Percentiles rank a stretch among this genome's conserved stretches.
These are phyloP conservation scores for Diophrys appendiculata DNA, from an alignment of 73 alveolate genomes.

Conservation along the genomic window DNA sequence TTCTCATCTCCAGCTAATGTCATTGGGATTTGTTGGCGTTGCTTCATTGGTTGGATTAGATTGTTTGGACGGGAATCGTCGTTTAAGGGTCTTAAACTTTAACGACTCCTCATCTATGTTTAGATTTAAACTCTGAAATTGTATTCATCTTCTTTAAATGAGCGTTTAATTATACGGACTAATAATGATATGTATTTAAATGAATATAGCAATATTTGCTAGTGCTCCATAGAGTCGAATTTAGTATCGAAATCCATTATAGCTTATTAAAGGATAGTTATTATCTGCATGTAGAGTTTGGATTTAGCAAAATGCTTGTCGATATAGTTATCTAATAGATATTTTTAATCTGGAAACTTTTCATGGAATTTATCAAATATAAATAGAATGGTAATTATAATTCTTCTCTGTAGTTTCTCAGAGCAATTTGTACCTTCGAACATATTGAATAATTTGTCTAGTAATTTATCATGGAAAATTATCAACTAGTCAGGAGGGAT, in stretches of 20 bases:
- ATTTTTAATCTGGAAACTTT: background rate
- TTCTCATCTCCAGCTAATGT: too few relatives aligned
- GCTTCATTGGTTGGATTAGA: too few relatives aligned
- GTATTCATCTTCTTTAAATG: background rate
- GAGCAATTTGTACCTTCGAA: background rate
- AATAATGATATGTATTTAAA: background rate
- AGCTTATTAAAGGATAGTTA: background rate
- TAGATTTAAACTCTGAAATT: too few relatives aligned
- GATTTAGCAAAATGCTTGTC: background rate
- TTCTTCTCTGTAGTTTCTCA: background rate
- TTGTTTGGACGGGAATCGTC: too few relatives aligned
- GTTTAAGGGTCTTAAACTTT: too few relatives aligned
- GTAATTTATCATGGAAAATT: background rate
- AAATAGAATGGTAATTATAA: background rate
- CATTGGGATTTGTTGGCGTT: background rate
- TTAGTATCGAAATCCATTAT: background rate
- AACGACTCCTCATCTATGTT: too few relatives aligned
- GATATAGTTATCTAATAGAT: background rate
- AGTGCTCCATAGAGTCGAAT: background rate
- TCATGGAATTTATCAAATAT: too few relatives aligned
- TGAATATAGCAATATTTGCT: background rate
- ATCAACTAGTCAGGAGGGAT: background rate
- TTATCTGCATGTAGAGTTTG: too few relatives aligned
- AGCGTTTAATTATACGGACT: background rate
- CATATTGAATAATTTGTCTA: background rate